A percentile compares a stretch with the other conserved stretches of the same genome.
Conservation (phyloP, 2,329 filamentous ascomycete genomes). For the Scolecobasidium constrictum region DNA sequence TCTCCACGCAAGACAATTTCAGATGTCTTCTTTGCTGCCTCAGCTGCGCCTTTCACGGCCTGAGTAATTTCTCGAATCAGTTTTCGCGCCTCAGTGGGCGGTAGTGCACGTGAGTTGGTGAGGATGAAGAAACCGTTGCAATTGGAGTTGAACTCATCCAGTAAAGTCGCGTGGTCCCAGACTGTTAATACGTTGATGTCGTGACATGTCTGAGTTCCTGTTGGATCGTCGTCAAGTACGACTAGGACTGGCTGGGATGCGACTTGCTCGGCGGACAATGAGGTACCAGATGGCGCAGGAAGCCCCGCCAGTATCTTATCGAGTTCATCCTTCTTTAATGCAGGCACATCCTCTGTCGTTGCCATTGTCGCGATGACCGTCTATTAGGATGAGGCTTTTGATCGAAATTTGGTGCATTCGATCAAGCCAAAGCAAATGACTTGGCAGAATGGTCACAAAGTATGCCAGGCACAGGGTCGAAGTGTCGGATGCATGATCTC, state of each 20-base stretch:
- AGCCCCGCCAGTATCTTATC: background rate
- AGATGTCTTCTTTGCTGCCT: slow-evolving; percentile 27
- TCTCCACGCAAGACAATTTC: slow-evolving; percentile 48
- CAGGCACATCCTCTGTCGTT: no score
- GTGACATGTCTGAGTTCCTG: slow-evolving; percentile 52
- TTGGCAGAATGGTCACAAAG: no score
- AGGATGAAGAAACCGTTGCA: slow-evolving; percentile 47
- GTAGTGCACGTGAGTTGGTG: slow-evolving; percentile 48
- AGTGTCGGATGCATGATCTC: no score
- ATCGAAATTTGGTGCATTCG: no score
- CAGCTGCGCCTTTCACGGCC: slow-evolving; percentile 37
- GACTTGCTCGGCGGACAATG: background rate
- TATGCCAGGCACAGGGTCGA: no score
- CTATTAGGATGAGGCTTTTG: no score
- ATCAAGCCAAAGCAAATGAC: no score
- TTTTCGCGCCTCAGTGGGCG: slow-evolving; percentile 33
- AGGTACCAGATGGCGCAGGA: background rate
- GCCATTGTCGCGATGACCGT: no score
- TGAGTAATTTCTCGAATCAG: slow-evolving; percentile 42
- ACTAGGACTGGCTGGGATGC: slow-evolving; percentile 19
- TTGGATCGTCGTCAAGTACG: slow-evolving; percentile 45
- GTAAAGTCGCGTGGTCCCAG: slow-evolving; percentile 38
- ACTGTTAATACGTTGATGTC: slow-evolving; percentile 44
- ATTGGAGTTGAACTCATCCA: slow-evolving; percentile 31
- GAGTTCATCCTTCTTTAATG: background rate